Conservation (phyloP, 2,329 filamentous ascomycete species). For the Pseudogymnoascus sp. region DNA sequence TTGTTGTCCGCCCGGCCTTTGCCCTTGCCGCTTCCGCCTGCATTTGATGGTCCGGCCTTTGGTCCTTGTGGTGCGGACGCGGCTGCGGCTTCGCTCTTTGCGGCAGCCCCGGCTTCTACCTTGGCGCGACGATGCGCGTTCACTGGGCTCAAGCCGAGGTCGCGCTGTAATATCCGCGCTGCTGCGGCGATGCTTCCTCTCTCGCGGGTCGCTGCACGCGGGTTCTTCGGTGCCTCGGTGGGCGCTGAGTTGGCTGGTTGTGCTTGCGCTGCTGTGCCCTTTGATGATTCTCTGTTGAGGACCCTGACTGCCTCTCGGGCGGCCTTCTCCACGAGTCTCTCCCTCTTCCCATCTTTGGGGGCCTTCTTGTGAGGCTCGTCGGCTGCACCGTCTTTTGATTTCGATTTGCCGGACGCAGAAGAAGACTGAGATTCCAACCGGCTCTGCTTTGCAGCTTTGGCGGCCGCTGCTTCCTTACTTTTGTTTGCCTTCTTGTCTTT, state of each 20-base stretch:
- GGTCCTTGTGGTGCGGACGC: slow-evolving; percentile 10
- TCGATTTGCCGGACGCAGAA: slow-evolving; percentile 40
- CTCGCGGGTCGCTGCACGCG: slow-evolving; percentile 38
- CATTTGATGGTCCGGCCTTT: slow-evolving; percentile 20
- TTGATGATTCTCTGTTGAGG: slow-evolving; percentile 49
- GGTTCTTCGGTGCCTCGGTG: slow-evolving; percentile 43
- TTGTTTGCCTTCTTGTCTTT: slow-evolving; percentile 85
- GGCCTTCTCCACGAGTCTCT: slow-evolving; percentile 55
- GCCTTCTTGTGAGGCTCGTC: slow-evolving; percentile 44
- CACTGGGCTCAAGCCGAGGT: slow-evolving; percentile 55
- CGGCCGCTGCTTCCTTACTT: slow-evolving; percentile 46
- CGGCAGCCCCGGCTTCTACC: slow-evolving; percentile 36
- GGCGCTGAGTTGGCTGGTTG: slow-evolving; percentile 31
- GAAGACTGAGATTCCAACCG: slow-evolving; percentile 41
- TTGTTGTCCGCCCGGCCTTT: slow-evolving; percentile 25
- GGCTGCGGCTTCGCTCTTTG: slow-evolving; percentile 22
- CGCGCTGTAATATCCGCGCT: slow-evolving; percentile 56
- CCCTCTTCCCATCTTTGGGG: slow-evolving; percentile 53
- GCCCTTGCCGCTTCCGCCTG: slow-evolving; percentile 14
- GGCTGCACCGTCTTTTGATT: slow-evolving; percentile 17
- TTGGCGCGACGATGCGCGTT: slow-evolving; percentile 54
- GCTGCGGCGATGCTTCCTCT: slow-evolving; percentile 49
- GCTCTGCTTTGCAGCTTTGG: slow-evolving; percentile 47
- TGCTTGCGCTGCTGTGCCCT: slow-evolving; percentile 39
- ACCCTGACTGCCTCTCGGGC: slow-evolving; percentile 56